Base-by-base conservation (phyloP, 306 rosid genomes). In the Gleditsia sinensis region DNA sequence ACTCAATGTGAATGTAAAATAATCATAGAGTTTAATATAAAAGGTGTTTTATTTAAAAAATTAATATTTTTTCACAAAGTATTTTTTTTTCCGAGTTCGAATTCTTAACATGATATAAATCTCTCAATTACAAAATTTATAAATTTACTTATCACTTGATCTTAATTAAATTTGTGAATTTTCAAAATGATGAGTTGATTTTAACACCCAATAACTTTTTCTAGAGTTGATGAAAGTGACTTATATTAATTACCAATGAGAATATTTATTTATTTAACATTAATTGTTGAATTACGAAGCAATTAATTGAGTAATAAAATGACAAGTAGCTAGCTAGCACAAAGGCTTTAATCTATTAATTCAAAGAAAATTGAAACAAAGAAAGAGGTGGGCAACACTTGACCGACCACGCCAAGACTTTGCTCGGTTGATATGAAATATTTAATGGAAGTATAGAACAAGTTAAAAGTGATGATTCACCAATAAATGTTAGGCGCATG, bases 341-440 rank as follows among this genome's bases (percentile, higher is more conserved):
- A 39, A 3, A 39, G 2, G 1, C 45, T 39, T 39, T 10, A 11
- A 10, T 39, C 45, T 39, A 8, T 14, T 14, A n/a, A n/a, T n/a
- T 16, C 33, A 21, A 37, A 40, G 1, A 25, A 16, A 64, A 28
- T 4, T 6, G 23, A 50, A 32, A 12, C 10, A 32, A 5, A 4
- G 16, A 67, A 51, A 79, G 72, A 67, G 74, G 82, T 53, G 69
- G 79, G 27, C 40, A 70, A 80, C 82, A 80, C n/a, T n/a, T n/a
- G n/a, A 28, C 82, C 88, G 78, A 80, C 85, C 68, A 76, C 66
- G 78, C 77, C 63, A 60, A 51, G 75, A 72, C 83, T 74, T 67
- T 34, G 67, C 66, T 61, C 10, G 6, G 58, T 67, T 46, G 19
- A 45, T 62, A 17, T 54, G 11, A 30, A 7, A 42, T 71, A 64